A percentile compares a stretch with the other conserved stretches of the same genome.
phyloP scores from a whole-genome alignment of 129 eudicot species.

The Chrysanthemum seticuspe region DNA sequence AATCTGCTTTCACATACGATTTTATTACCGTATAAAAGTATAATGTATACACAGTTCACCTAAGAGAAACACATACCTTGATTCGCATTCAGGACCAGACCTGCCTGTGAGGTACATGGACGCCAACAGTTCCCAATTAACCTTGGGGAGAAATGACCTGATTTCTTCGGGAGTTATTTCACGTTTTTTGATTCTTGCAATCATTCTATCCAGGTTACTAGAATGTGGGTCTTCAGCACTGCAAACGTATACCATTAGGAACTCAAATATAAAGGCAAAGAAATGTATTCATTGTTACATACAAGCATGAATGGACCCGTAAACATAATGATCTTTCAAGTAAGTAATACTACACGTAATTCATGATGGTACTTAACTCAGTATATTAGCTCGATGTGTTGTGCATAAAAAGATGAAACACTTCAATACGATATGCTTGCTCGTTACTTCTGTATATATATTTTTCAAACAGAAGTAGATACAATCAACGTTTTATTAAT shows the following conservation, averaged over 20 bases:
- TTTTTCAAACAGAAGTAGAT: no score
- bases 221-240: conserved; percentile 49
- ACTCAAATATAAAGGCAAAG: background rate
- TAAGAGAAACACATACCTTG: conserved; percentile 53
- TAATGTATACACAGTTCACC: no score
- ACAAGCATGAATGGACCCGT: background rate
- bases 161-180: conserved; percentile 61
- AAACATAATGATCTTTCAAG: background rate
- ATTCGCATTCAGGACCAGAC: conserved; percentile 82
- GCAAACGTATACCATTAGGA: conserved; percentile 27
- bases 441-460: no score
- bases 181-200: conserved; percentile 43
- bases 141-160: conserved; percentile 58
- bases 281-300: conserved; percentile 1
- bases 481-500: no score
- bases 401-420: no score
- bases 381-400: no score
- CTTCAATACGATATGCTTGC: no score
- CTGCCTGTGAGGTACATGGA: conserved; percentile 53
- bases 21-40: no score
- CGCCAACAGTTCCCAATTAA: conserved; percentile 74
- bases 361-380: no score
- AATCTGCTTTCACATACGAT: no score
- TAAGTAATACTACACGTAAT: no score
- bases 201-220: conserved; percentile 46